Percentiles rank a stretch among this genome's conserved stretches.
Conservation (phyloP, 257 asterid species). For the Scutellaria barbata region DNA sequence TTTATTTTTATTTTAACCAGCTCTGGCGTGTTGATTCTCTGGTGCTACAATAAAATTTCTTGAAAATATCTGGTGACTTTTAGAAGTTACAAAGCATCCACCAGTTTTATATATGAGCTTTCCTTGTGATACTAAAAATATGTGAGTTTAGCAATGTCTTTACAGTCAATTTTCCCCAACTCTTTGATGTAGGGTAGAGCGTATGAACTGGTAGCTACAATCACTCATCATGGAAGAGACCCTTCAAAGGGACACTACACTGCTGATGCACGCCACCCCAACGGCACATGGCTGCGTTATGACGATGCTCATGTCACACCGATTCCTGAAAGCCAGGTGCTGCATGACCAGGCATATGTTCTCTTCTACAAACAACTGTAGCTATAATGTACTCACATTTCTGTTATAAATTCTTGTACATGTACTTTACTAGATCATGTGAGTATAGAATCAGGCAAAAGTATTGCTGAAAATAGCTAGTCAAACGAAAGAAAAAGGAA, state of each 20-base stretch:
- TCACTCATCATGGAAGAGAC: conserved; percentile 82
- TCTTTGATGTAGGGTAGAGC: conserved; percentile 51
- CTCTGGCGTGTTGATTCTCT: conserved; percentile 12
- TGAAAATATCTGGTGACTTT: neutral
- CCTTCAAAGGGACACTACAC: conserved; percentile 86
- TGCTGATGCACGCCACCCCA: conserved; percentile 79
- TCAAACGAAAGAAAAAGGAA: conserved; percentile 10
- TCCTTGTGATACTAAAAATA: too few species aligned
- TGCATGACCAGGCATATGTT: conserved; percentile 74
- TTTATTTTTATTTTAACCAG: neutral
- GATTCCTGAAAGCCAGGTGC: conserved; percentile 63
- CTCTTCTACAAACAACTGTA: conserved; percentile 74
- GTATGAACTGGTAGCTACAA: conserved; percentile 77
- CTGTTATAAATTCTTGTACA: conserved; percentile 44
- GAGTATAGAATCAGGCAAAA: conserved; percentile 32
- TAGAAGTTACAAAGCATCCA: neutral
- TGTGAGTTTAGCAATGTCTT: too few species aligned
- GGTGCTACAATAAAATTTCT: conserved; percentile 5
- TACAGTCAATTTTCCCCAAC: neutral
- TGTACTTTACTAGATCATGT: conserved; percentile 34
- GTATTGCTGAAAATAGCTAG: conserved; percentile 35
- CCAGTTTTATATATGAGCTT: neutral
- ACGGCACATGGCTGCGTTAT: conserved; percentile 77
- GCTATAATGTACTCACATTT: conserved; percentile 39
- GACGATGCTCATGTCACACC: conserved; percentile 70